Conservation (phyloP, 345 rosid species). For the Eucalyptus albens region DNA sequence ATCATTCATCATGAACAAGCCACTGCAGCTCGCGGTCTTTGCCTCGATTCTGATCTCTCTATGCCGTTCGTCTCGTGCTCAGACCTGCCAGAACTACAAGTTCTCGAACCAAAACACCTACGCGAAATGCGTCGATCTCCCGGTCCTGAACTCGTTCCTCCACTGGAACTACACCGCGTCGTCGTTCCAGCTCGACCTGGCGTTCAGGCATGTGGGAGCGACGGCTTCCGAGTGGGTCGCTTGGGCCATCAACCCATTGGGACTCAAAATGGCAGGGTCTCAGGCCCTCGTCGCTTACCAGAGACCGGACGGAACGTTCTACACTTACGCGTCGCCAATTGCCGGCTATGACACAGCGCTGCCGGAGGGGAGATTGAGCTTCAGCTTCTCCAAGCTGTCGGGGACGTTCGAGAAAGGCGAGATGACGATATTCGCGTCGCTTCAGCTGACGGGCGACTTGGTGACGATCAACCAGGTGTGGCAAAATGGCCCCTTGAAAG, state of each 20-base stretch:
- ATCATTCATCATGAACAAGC: not conserved
- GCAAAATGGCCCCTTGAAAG: slow-evolving; percentile 17
- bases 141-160: slow-evolving; percentile 2
- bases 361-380: slow-evolving; percentile 10
- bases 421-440: slow-evolving; percentile 26
- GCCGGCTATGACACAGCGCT: slow-evolving; percentile 3
- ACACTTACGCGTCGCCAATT: slow-evolving; percentile 7
- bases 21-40: not conserved
- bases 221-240: slow-evolving; percentile 28
- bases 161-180: slow-evolving; percentile 11
- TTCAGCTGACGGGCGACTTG: slow-evolving; percentile 6
- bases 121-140: slow-evolving; percentile 1
- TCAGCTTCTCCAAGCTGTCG: slow-evolving; percentile 7
- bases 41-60: not conserved
- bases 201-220: not conserved
- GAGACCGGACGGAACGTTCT: not conserved
- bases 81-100: not conserved
- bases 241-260: slow-evolving; percentile 60
- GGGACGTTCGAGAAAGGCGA: not conserved
- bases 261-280: slow-evolving; percentile 17
- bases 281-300: slow-evolving; percentile 48
- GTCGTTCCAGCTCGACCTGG: not conserved
- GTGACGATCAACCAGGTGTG: slow-evolving; percentile 23
- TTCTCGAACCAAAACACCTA: not conserved
- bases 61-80: not conserved